phyloP scores from a whole-genome alignment of 2,329 filamentous ascomycete genomes.

The Cercospora brassicicola region DNA sequence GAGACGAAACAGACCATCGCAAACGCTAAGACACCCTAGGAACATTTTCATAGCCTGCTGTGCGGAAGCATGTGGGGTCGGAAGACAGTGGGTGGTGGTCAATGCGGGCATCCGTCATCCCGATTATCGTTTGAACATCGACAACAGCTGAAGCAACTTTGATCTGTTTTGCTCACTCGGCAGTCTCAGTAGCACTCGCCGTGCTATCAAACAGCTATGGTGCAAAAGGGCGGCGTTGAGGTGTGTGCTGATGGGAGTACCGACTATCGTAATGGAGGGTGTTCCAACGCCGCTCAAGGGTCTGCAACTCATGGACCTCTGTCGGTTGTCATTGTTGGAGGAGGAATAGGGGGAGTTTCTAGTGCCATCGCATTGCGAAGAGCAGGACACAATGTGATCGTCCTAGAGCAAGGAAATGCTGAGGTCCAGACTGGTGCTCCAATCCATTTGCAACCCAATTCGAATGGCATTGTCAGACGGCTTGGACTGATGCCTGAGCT shows the following conservation, averaged over 20 bases:
- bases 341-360: conserved; percentile 56
- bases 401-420: conserved; percentile 56
- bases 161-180: no score
- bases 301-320: conserved; percentile 10
- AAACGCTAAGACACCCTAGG: neutral
- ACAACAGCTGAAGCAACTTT: no score
- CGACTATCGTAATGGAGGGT: neutral
- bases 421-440: conserved; percentile 61
- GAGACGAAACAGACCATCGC: neutral
- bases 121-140: neutral
- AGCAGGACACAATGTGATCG: conserved; percentile 52
- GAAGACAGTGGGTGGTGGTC: neutral
- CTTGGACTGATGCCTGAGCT: conserved; percentile 31
- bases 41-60: neutral
- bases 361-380: conserved; percentile 56
- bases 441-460: conserved; percentile 63
- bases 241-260: no score
- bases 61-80: neutral
- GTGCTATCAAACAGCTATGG: no score
- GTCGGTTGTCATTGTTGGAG: conserved; percentile 43
- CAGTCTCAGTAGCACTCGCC: no score
- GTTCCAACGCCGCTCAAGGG: neutral
- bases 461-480: conserved; percentile 56
- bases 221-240: no score
- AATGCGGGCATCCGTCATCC: neutral